A percentile compares a stretch with the other conserved stretches of the same genome.
Conservation (phyloP, 441 rosid species). For the Croton setiger region DNA sequence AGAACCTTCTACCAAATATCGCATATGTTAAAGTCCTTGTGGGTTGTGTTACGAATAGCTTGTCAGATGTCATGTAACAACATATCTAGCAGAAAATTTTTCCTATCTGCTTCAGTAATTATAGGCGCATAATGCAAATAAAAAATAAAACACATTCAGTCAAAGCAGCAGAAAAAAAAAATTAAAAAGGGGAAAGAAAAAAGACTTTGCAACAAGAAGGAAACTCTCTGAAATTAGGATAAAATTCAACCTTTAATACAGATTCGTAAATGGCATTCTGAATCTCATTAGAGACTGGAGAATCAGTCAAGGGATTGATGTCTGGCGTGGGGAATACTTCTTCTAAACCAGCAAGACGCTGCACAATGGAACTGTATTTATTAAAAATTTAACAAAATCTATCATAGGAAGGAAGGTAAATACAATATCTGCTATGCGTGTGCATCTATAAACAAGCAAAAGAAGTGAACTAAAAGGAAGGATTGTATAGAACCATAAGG, state of each 20-base stretch:
- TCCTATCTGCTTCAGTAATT: not conserved
- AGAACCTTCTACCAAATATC: not conserved
- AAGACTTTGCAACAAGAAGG: not conserved
- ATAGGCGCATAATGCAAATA: not conserved
- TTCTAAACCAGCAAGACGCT: constrained; percentile 82
- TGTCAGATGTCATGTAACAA: not conserved
- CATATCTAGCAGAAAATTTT: constrained; percentile 5
- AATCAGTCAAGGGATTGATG: constrained; percentile 38
- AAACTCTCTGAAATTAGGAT: not conserved
- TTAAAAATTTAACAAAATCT: constrained; percentile 18
- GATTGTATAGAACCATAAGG: not conserved
- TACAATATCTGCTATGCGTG: too few species aligned
- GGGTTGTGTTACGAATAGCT: not conserved
- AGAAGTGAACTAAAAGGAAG: constrained; percentile 12
- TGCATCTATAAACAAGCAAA: not conserved
- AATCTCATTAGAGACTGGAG: constrained; percentile 49
- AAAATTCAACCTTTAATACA: constrained; percentile 49
- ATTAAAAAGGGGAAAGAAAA: not conserved
- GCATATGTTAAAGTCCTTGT: not conserved
- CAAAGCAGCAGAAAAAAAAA: constrained; percentile 5
- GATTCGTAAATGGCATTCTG: constrained; percentile 54
- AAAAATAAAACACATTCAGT: not conserved
- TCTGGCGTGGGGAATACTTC: constrained; percentile 60
- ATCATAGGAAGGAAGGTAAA: not conserved
- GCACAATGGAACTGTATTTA: constrained; percentile 33